These are phyloP conservation scores for Trypanosoma melophagium DNA, from an alignment of 208 protist genomes.

Conservation along the genomic window DNA sequence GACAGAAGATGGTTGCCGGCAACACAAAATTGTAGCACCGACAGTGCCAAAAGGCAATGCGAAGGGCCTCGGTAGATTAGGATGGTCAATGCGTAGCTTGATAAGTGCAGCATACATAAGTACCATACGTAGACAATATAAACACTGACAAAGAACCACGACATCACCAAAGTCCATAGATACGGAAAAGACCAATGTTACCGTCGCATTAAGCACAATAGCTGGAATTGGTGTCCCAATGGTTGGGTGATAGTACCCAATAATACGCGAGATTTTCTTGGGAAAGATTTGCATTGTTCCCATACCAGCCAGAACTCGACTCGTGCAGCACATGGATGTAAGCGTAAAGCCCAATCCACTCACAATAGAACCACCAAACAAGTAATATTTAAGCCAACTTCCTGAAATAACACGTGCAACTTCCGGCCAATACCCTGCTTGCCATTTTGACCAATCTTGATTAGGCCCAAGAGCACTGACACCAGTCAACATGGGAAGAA, in stretches of 20 bases:
- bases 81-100: slow-evolving; percentile 75
- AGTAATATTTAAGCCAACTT: slow-evolving; percentile 74
- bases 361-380: slow-evolving; percentile 70
- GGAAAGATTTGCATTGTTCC: slow-evolving; percentile 88
- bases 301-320: slow-evolving; percentile 76
- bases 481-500: slow-evolving; percentile 76
- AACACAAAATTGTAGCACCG: slow-evolving; percentile 53
- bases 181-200: slow-evolving; percentile 64
- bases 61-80: slow-evolving; percentile 73
- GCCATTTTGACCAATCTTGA: slow-evolving; percentile 67
- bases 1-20: slow-evolving; percentile 62
- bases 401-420: slow-evolving; percentile 60
- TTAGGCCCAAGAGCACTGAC: slow-evolving; percentile 68
- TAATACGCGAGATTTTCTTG: slow-evolving; percentile 66
- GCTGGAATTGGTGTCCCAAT: slow-evolving; percentile 77
- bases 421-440: slow-evolving; percentile 77
- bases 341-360: slow-evolving; percentile 80
- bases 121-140: slow-evolving; percentile 82
- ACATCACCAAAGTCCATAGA: slow-evolving; percentile 72
- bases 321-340: slow-evolving; percentile 85
- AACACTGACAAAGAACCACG: slow-evolving; percentile 74
- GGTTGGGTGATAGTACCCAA: slow-evolving; percentile 84
- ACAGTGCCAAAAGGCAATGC: slow-evolving; percentile 67
- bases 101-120: slow-evolving; percentile 72
- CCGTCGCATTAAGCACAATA: slow-evolving; percentile 65